Conservation (phyloP, 805 yeast species). For the Zygoascus bituminiphila region DNA sequence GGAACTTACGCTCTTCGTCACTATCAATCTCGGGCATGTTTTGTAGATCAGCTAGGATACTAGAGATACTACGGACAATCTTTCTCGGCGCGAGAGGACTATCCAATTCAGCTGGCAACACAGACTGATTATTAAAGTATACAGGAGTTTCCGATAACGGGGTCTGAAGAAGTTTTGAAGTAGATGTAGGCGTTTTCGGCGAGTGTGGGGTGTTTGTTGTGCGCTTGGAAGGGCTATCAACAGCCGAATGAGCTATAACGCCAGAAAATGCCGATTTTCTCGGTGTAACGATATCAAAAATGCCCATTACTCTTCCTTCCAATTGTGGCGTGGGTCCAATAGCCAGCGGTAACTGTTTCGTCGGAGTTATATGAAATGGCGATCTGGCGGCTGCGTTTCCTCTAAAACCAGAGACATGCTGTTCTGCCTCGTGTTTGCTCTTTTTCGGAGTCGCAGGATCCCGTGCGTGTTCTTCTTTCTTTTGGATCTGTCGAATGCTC, state of each 20-base stretch:
- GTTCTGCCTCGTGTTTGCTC: neutral
- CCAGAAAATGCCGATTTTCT: neutral
- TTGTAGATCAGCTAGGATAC: conserved; percentile 1
- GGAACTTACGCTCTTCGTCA: conserved; percentile 7
- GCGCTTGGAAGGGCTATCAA: neutral
- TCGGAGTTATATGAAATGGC: conserved; percentile 4
- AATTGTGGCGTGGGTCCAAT: conserved; percentile 86
- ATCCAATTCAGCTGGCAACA: neutral
- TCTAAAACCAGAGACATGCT: neutral
- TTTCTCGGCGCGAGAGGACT: conserved; percentile 3
- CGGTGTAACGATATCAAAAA: conserved; percentile 47
- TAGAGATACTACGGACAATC: conserved; percentile 23
- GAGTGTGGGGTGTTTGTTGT: neutral
- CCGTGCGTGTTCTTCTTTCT: neutral
- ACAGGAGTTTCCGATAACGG: conserved; percentile 1
- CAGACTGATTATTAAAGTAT: neutral
- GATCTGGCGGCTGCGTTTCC: conserved; percentile 3
- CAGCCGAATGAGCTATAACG: neutral
- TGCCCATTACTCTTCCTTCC: conserved; percentile 63
- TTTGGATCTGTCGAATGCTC: neutral
- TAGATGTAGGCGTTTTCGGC: conserved; percentile 1
- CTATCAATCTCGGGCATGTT: conserved; percentile 1
- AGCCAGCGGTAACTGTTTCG: conserved; percentile 4
- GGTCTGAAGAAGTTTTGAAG: conserved; percentile 2
- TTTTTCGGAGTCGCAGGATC: neutral